Base-by-base conservation (phyloP, 768 basidiomycete genomes). In the Pleurotus eryngii region DNA sequence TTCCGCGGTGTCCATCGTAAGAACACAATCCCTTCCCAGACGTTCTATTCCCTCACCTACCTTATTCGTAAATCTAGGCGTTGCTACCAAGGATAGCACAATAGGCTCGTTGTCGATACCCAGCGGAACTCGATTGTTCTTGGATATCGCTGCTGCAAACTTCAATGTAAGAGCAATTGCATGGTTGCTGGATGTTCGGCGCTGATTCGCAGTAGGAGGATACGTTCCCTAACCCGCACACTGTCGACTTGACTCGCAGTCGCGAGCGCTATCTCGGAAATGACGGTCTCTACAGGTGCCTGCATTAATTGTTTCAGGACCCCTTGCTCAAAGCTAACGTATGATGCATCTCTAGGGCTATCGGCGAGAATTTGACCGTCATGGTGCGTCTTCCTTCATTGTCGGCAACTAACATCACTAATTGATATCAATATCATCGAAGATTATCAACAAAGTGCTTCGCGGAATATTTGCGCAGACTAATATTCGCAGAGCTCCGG, bases 1-100 rank as follows among this genome's bases (percentile, higher is more conserved):
- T 85, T 92, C 75, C 79, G 77, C 55, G 89, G 90, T 55, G 80
- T 82, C 30, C 85, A 80, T 64, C 87, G 87, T 83, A 65, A 61
- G 81, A 71, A 7, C 24, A 24, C 22, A n/a, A 45, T 1, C 20
- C n/a, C 22, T 11, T 22, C 42, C 5, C 27, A 55, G 24, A 43
- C 48, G 30, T 12, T 24, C 11, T 43, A 37, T 35, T 11, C 24
- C 47, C 39, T 26, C 24, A 26, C 24, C 24, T 26, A 26, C 24
- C 24, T 50, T 8, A 42, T 51, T 27, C 39, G 24, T 56, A 49
- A 12, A 56, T 15, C 38, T 46, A 78, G 84, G 84, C 50, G 67
- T 80, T 56, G 78, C 81, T 0, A 67, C 77, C 47, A 74, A 74
- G 49, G 76, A 83, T 39, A 73, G 77, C 30, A 63, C 67, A 0